Evolutionary conservation across 257 asterid genomes (phyloP).

Genomic region (Craterostigma plantagineum): DNA sequence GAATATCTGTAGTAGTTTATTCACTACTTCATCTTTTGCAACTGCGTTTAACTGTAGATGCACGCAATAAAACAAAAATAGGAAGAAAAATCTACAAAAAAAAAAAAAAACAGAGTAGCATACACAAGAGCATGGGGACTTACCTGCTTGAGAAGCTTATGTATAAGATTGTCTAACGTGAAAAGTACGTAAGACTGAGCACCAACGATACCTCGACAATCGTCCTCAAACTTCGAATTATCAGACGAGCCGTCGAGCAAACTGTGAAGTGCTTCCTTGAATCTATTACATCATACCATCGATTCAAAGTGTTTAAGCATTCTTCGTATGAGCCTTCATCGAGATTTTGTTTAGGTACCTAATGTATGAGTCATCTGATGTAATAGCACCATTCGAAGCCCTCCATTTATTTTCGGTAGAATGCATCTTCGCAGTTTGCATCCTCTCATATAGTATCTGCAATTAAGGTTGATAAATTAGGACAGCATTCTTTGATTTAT

Average conservation of each 20-base stretch:
- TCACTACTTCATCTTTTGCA: constrained; percentile 43
- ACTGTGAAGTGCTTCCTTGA: constrained; percentile 55
- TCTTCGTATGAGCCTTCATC: background rate
- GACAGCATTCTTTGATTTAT: background rate
- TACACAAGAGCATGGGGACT: constrained; percentile 5
- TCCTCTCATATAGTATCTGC: constrained; percentile 75
- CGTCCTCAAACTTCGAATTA: constrained; percentile 82
- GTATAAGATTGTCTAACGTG: constrained; percentile 86
- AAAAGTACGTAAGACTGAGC: constrained; percentile 76
- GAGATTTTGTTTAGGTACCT: constrained; percentile 28
- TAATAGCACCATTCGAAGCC: constrained; percentile 26
- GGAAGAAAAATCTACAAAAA: constrained; percentile 9
- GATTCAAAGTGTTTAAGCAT: background rate
- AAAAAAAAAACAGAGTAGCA: background rate
- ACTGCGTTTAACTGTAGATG: constrained; percentile 30
- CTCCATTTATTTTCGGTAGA: constrained; percentile 69
- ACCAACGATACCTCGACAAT: constrained; percentile 81
- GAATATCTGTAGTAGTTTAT: constrained; percentile 43
- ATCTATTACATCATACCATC: constrained; percentile 35
- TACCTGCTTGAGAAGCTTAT: constrained; percentile 81
- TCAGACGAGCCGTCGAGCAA: constrained; percentile 76
- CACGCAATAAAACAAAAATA: constrained; percentile 9
- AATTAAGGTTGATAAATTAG: constrained; percentile 10
- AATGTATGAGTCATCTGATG: constrained; percentile 49
- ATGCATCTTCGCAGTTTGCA: constrained; percentile 62